Evolutionary conservation across 2,329 filamentous ascomycete genomes (phyloP).

Genomic region (Chaetothyriales sp.): DNA sequence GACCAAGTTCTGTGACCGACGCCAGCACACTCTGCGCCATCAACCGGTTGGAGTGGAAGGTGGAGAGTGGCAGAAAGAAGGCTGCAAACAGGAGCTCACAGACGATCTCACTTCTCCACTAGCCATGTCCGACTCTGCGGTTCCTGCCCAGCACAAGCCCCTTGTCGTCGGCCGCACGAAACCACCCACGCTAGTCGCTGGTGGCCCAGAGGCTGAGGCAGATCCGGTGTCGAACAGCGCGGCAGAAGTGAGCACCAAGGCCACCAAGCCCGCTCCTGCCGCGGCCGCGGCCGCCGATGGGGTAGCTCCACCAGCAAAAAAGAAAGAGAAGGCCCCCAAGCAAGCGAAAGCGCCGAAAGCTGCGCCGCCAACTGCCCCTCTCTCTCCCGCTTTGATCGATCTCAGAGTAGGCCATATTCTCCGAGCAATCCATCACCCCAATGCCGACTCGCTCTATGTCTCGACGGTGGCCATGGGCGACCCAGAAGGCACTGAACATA

Average conservation of each 20-base stretch:
- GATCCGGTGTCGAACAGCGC: slow-evolving; percentile 21
- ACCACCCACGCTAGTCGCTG: slow-evolving; percentile 5
- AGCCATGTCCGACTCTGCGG: slow-evolving; percentile 2
- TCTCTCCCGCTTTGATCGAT: slow-evolving; percentile 78
- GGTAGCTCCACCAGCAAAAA: slow-evolving; percentile 35
- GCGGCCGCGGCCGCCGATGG: neutral
- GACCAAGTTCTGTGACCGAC: neutral
- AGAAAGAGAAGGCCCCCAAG: slow-evolving; percentile 73
- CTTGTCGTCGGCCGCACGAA: slow-evolving; percentile 19
- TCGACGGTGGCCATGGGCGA: slow-evolving; percentile 93
- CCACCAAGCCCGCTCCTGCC: slow-evolving; percentile 9
- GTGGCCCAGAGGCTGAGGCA: slow-evolving; percentile 11
- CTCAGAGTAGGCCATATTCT: slow-evolving; percentile 94
- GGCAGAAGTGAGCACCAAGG: slow-evolving; percentile 19
- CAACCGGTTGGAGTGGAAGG: neutral
- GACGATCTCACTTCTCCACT: neutral
- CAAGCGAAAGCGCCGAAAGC: slow-evolving; percentile 68
- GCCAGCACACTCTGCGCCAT: neutral
- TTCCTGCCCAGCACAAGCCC: slow-evolving; percentile 16
- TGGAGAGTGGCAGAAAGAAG: neutral
- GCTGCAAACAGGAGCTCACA: neutral
- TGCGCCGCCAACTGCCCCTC: slow-evolving; percentile 55
- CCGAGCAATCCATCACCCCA: slow-evolving; percentile 88
- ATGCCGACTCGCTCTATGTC: slow-evolving; percentile 90
- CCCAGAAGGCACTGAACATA: slow-evolving; percentile 71